Conservation (phyloP, 352 stramenopile species). For the Pythium dissimile region DNA sequence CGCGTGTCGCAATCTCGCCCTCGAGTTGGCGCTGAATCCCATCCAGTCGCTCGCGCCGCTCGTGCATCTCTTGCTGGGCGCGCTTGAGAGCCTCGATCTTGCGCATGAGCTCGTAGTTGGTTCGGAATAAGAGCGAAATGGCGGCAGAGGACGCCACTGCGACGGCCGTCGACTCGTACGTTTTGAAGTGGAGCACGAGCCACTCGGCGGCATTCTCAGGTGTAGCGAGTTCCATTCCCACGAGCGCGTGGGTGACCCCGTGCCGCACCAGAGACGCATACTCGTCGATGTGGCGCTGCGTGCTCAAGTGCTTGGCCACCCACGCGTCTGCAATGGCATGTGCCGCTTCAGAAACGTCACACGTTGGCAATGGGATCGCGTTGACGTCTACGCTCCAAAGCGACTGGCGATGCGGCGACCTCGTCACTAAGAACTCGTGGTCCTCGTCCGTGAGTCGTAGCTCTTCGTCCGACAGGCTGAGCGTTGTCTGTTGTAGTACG, state of each 20-base stretch:
- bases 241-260: slow-evolving; percentile 31
- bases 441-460: slow-evolving; percentile 30
- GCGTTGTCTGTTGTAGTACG: slow-evolving; percentile 27
- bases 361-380: slow-evolving; percentile 24
- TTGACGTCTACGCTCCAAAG: slow-evolving; percentile 48
- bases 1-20: slow-evolving; percentile 39
- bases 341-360: not conserved
- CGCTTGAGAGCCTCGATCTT: slow-evolving; percentile 53
- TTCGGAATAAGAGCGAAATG: slow-evolving; percentile 47
- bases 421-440: slow-evolving; percentile 34
- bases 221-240: slow-evolving; percentile 37
- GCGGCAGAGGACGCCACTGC: not conserved
- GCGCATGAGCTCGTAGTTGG: slow-evolving; percentile 53
- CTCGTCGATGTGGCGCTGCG: slow-evolving; percentile 39
- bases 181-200: slow-evolving; percentile 40
- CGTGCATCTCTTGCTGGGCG: slow-evolving; percentile 37
- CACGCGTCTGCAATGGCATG: slow-evolving; percentile 11
- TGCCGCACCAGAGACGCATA: slow-evolving; percentile 45
- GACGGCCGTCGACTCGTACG: not conserved
- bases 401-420: slow-evolving; percentile 28
- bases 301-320: slow-evolving; percentile 13
- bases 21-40: slow-evolving; percentile 19
- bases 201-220: slow-evolving; percentile 38
- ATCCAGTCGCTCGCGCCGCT: slow-evolving; percentile 28
- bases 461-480: slow-evolving; percentile 39